Evolutionary conservation across 208 protist species (phyloP), one percentile per base, ranked within the genome.

Genomic region (Kentomonas sorsogonicus): DNA sequence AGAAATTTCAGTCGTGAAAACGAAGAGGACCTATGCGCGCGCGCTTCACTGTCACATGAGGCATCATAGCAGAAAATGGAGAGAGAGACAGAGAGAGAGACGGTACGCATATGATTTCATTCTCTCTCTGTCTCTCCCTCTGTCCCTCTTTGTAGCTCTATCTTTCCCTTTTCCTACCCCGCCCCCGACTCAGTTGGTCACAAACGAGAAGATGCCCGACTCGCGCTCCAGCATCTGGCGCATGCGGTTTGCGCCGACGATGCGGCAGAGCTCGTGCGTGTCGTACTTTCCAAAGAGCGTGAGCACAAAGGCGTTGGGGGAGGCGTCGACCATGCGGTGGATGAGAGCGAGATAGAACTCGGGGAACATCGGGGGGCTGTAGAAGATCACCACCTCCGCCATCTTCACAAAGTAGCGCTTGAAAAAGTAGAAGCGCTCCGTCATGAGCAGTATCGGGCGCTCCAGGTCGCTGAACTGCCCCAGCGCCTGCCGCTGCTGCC

Each of bases 341-440:
- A 97, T 66, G 23, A 98, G 65, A 16, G 96, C 92, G 4, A 72
- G 58, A 70, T 99, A 99, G 77, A 97, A 98, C 30, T 86, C 66
- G 2, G 92, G 60, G 51, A 93, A 94, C 38, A 94, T 63, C 13
- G 97, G 96, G 43, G 94, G 91, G 26, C 89, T 90, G 67, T 98
- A 99, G 69, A 98, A 98, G 29, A 99, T 69, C 3, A 98, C 62
- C 46, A 84, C 77, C 68, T 96, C 83, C 7, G 92, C 81, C 40
- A 94, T 71, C 63, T 89, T 87, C 39, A 98, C 83, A 71, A 94
- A 88, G 68, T 97, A 97, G 16, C 95, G 82, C 55, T 88, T 82
- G 65, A 96, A 99, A 66, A 97, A 99, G 77, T 98, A 96, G 54
- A 97, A 98, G 31, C 97, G 82, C 65, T 99, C 96, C 25, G 94